Base-by-base conservation (phyloP, 129 eudicot species). In the Cynara cardunculus region DNA sequence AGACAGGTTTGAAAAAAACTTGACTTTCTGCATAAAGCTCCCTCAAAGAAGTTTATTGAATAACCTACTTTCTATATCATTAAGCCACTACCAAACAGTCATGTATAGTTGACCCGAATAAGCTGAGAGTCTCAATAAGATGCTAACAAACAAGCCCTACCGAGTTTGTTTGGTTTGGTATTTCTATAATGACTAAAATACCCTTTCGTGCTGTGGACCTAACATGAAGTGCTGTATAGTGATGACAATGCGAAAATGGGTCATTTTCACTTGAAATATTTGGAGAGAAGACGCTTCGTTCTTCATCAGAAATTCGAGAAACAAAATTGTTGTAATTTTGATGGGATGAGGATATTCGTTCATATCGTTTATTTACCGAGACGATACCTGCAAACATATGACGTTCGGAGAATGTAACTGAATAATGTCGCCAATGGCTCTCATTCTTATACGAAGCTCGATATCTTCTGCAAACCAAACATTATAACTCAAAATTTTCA, bases 381-480 rank as follows among this genome's bases (percentile, higher is more conserved):
- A 62, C 16, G 69, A 74, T 77, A 95, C 99, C 97, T 95, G 99
- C 77, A 95, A 85, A 82, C 99, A 95, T 64, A 92, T 92, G 71
- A 95, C 78, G 81, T 92, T 96, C 0, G 99, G 99, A 41, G 88
- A 75, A 79, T 90, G 97, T 80, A 90, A 76, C 73, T 81, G 91
- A 73, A 95, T 90, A 39, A 95, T 91, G 80, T 87, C 84, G 71
- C 99, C 93, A 0, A 95, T 82, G 56, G 97, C 94, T 78, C 80
- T 85, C 99, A 95, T 92, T 86, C 99, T 88, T 75, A 83, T 76
- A 18, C 74, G 84, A 91, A 88, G 74, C 87, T 92, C 94, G 49
- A 92, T 71, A 39, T 95, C 97, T 76, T 92, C 99, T 9, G 94
- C 88, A 78, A 95, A 95, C 99, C 99, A 95, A 49, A 95, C 89